These are phyloP conservation scores for Neoboletus subvelutipes DNA, from an alignment of 768 basidiomycete species.

Conservation along the genomic window DNA sequence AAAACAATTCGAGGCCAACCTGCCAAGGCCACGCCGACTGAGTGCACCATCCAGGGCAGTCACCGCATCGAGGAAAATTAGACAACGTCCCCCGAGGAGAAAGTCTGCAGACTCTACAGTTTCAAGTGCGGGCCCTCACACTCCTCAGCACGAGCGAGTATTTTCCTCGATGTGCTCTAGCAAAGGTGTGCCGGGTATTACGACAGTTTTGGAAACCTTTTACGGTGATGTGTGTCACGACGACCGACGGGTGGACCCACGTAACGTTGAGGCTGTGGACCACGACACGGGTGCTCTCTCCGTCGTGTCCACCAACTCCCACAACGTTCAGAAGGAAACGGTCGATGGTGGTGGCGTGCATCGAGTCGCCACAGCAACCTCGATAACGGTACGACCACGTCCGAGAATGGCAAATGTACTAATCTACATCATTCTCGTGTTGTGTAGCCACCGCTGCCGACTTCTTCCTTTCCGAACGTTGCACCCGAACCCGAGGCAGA, in stretches of 20 bases:
- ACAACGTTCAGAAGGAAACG: slow-evolving; percentile 15
- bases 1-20: slow-evolving; percentile 39
- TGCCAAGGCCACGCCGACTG: slow-evolving; percentile 36
- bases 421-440: slow-evolving; percentile 13
- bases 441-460: slow-evolving; percentile 24
- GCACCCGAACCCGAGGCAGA: slow-evolving; percentile 9
- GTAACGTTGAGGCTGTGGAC: slow-evolving; percentile 9
- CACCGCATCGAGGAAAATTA: slow-evolving; percentile 11
- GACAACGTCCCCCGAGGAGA: slow-evolving; percentile 11
- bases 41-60: slow-evolving; percentile 27
- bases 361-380: slow-evolving; percentile 28
- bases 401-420: slow-evolving; percentile 20
- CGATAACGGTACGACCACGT: slow-evolving; percentile 29
- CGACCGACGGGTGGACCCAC: slow-evolving; percentile 10
- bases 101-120: slow-evolving; percentile 22
- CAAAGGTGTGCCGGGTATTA: slow-evolving; percentile 27
- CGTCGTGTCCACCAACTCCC: slow-evolving; percentile 5
- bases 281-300: background rate
- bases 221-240: slow-evolving; percentile 23
- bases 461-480: slow-evolving; percentile 18
- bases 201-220: slow-evolving; percentile 27
- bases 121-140: slow-evolving; percentile 21
- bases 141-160: slow-evolving; percentile 22
- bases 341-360: slow-evolving; percentile 18
- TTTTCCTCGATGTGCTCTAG: slow-evolving; percentile 2